Evolutionary conservation across 257 asterid genomes (phyloP), one percentile per base, ranked within the genome.

Genomic region (Verbascum thapsus): DNA sequence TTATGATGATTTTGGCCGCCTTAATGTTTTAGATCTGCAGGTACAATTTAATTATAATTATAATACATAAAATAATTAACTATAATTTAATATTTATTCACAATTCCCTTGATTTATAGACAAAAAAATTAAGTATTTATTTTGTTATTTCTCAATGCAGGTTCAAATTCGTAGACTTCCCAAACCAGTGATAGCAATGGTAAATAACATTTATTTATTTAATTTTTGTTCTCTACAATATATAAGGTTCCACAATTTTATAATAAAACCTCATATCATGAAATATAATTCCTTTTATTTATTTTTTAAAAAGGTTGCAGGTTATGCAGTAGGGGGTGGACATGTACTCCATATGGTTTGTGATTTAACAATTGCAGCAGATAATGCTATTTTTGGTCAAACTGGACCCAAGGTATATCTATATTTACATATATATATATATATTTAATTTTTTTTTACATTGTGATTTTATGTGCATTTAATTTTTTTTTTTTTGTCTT

Each of bases 171-270:
- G 99, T 9, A 94, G 99, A 17, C 85, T 83, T 50, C 97, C 99
- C 53, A 92, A 92, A 80, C 97, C 99, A 8, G 99, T 92, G 6
- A 85, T 92, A 58, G 97, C 99, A 26, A 92, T 89, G 99, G 98
- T 88, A 71, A 52, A 49, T 53, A 12, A 63, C 42, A 12, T 52
- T 68, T 39, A 20, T 13, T 13, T 9, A 7, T 35, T 15, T 32
- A 3, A 8, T 11, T 47, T 57, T 47, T 57, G 7, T n/a, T 11
- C n/a, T 42, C 1, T 30, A 19, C 2, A 15, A n/a, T 30, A 20
- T 8, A 17, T 10, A 26, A 20, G 12, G 32, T 20, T 30, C 9
- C 5, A 26, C 4, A 58, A 10, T 8, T 23, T 67, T 38, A 6
- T 7, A 1, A n/a, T 20, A 34, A 26, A 5, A 9, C 15, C 43